Conservation (phyloP, 306 rosid species). For the Quercus engelmannii region DNA sequence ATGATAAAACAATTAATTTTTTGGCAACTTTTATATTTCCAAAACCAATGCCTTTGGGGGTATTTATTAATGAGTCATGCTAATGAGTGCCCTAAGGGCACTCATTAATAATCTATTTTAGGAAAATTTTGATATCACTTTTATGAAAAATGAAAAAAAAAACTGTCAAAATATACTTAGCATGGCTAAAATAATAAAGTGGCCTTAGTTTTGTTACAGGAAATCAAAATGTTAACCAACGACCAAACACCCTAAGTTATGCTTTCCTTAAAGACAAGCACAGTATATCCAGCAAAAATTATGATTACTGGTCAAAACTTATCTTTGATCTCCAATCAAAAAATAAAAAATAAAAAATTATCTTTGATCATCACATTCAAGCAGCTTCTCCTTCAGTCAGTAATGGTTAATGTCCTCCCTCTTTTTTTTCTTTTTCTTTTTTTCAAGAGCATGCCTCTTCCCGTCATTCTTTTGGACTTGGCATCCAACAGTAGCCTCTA, state of each 20-base stretch:
- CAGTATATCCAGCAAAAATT: not conserved
- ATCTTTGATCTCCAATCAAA: not conserved
- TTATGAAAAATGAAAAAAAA: no score
- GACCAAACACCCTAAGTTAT: not conserved
- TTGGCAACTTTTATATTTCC: no score
- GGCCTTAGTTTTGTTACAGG: not conserved
- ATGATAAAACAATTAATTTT: no score
- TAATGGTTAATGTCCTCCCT: conserved; percentile 49
- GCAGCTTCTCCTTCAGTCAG: conserved; percentile 88
- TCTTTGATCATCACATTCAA: conserved; percentile 1
- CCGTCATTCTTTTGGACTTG: conserved; percentile 72
- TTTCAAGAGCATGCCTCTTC: conserved; percentile 37
- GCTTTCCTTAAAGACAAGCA: not conserved
- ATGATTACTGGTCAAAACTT: not conserved
- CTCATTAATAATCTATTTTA: no score
- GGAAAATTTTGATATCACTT: no score
- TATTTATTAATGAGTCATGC: no score
- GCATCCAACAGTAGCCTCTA: conserved; percentile 72
- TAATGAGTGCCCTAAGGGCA: no score
- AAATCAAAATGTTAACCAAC: not conserved
- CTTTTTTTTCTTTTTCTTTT: no score
- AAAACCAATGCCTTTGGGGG: no score
- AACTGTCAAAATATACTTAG: no score
- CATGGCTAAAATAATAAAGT: not conserved
- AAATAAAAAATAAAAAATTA: no score